Evolutionary conservation across 352 stramenopile species (phyloP), one percentile per base, ranked within the genome.

Genomic region (Pythium coloratum): DNA sequence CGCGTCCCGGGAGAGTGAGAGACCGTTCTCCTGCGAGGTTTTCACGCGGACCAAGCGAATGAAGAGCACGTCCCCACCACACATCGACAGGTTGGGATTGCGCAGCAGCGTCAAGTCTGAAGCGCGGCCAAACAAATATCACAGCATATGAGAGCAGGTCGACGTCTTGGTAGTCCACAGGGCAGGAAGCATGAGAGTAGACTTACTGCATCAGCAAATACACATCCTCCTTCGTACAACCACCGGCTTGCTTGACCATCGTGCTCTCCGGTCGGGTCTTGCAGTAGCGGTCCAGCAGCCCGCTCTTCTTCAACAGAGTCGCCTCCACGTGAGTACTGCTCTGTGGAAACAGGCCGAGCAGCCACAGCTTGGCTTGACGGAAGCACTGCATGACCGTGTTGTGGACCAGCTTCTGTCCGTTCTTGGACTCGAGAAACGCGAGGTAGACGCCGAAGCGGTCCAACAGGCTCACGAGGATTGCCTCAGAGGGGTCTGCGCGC

Each of bases 71-170:
- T 58, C 62, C 1, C 20, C 34, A 1, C 3, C 55, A 16, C 56
- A 61, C 0, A 67, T 34, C 5, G 66, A 72, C 44, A 72, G 6
- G 34, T 36, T 67, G 6, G 64, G 26, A n/a, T 72, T 72, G 16
- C 60, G 49, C 14, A 77, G n/a, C 0, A 72, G 20, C 1, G 55
- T 60, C 1, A 78, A 62, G 44, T 78, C 69, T 2, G 72, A 78
- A 4, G 68, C 72, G 3, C 72, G 62, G 0, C 62, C 72, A 32
- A 76, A 78, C 8, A 73, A 44, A 46, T 67, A 76, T 55, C 73
- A 80, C 3, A 73, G 14, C 2, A 73, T 12, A 24, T 14, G 47
- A 61, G 38, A 76, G 16, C 30, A 76, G 7, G 2, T 64, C 66
- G 18, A 64, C 61, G 33, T 73, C 69, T 12, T 73, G 68, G 40